Evolutionary conservation across 177 flowering plant genomes (phyloP).

Genomic region (Tripterygium wilfordii): DNA sequence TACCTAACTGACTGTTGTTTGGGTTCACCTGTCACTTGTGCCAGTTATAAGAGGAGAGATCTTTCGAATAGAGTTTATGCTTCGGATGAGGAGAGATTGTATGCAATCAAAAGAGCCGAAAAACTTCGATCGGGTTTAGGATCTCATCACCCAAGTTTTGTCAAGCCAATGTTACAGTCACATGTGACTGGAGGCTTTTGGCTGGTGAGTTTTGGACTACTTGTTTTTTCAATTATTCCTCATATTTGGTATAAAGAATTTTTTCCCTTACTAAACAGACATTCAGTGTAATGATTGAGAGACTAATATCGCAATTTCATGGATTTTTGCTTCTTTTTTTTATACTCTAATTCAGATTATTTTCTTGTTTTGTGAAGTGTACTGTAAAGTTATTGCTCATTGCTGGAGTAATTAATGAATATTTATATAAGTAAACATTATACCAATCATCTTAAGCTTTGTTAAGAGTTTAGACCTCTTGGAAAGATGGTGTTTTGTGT

Average conservation of each 20-base stretch:
- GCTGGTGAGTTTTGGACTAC: conserved; percentile 31
- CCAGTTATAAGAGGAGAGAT: conserved; percentile 16
- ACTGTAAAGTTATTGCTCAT: too few species aligned
- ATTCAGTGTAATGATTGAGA: too few species aligned
- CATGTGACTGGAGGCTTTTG: conserved; percentile 55
- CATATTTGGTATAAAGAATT: neutral
- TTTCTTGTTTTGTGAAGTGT: too few species aligned
- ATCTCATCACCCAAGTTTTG: conserved; percentile 29
- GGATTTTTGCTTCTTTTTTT: too few species aligned
- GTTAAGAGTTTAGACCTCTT: too few species aligned
- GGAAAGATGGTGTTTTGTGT: too few species aligned
- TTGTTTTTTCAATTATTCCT: neutral
- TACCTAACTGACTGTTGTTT: neutral
- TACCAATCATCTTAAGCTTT: too few species aligned
- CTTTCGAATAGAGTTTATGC: conserved; percentile 27
- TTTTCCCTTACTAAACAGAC: too few species aligned
- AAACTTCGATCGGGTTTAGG: conserved; percentile 22
- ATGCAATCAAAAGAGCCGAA: conserved; percentile 32
- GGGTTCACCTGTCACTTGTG: neutral
- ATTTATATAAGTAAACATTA: too few species aligned
- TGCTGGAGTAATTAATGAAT: too few species aligned
- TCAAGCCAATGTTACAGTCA: conserved; percentile 52
- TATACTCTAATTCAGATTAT: too few species aligned
- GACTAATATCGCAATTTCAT: too few species aligned
- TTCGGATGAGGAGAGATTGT: conserved; percentile 19